Percentiles rank a stretch among this genome's conserved stretches.
Conservation (phyloP, 2,329 filamentous ascomycete genomes). For the Xylariomycetidae sp. region DNA sequence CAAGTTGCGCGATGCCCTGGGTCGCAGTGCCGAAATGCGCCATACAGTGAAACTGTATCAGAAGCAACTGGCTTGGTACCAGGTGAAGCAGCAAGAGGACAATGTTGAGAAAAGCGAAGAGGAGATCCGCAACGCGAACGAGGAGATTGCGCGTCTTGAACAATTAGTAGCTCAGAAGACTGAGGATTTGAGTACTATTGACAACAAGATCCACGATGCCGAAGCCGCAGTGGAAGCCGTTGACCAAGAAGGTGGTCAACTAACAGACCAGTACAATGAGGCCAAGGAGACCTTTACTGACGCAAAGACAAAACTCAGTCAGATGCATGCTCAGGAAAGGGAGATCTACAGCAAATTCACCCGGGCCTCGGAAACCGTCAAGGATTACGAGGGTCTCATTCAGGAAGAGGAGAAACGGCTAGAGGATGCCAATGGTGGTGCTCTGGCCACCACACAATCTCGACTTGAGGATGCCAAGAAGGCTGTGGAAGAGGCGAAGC, state of each 20-base stretch:
- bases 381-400: slow-evolving; percentile 41
- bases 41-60: slow-evolving; percentile 52
- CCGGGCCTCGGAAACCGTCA: slow-evolving; percentile 41
- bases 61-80: slow-evolving; percentile 76
- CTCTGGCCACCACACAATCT: slow-evolving; percentile 53
- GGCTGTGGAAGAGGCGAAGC: slow-evolving; percentile 36
- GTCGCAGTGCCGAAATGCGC: slow-evolving; percentile 60
- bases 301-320: slow-evolving; percentile 46
- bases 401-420: slow-evolving; percentile 55
- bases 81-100: slow-evolving; percentile 71
- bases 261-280: slow-evolving; percentile 39
- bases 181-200: slow-evolving; percentile 38
- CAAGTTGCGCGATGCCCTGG: slow-evolving; percentile 57
- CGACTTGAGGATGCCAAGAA: slow-evolving; percentile 55
- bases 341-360: slow-evolving; percentile 55
- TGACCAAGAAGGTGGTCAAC: slow-evolving; percentile 38
- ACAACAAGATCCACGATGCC: slow-evolving; percentile 36
- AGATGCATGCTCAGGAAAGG: slow-evolving; percentile 58
- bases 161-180: slow-evolving; percentile 39
- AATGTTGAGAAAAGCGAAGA: slow-evolving; percentile 31
- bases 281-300: slow-evolving; percentile 48
- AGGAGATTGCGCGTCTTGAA: slow-evolving; percentile 31
- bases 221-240: slow-evolving; percentile 35
- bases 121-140: slow-evolving; percentile 20
- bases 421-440: slow-evolving; percentile 62